Conservation (phyloP, 2,329 filamentous ascomycete genomes). For the Aureobasidium sp. region DNA sequence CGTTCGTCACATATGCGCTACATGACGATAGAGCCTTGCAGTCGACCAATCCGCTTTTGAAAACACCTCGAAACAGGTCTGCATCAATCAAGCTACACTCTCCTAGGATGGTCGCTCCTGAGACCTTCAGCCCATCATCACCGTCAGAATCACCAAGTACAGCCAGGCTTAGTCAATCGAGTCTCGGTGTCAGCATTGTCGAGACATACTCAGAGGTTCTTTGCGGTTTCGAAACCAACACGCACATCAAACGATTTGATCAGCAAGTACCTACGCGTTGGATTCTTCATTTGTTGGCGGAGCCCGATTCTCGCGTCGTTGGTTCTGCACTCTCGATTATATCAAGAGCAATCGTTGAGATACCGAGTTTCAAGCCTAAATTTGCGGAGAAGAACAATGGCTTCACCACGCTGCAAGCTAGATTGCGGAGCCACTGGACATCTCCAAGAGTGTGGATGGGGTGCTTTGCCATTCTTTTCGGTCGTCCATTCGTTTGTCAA, state of each 20-base stretch:
- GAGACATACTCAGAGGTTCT: slow-evolving; percentile 71
- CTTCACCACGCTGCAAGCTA: slow-evolving; percentile 75
- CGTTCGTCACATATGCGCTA: slow-evolving; percentile 90
- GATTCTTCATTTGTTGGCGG: slow-evolving; percentile 73
- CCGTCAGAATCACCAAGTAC: not conserved
- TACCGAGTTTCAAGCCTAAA: slow-evolving; percentile 82
- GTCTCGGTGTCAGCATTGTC: slow-evolving; percentile 68
- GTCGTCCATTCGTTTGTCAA: slow-evolving; percentile 67
- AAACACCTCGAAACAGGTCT: slow-evolving; percentile 1
- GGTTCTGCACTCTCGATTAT: slow-evolving; percentile 76
- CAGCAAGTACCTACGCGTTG: slow-evolving; percentile 88
- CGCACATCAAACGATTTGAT: slow-evolving; percentile 77
- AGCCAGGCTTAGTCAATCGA: slow-evolving; percentile 46
- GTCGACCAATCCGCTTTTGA: not conserved
- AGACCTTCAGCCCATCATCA: not conserved
- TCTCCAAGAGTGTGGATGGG: slow-evolving; percentile 78
- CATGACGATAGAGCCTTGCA: slow-evolving; percentile 46
- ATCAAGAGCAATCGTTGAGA: slow-evolving; percentile 65
- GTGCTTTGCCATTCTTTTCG: slow-evolving; percentile 83
- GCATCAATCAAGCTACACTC: not conserved
- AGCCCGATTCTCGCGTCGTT: slow-evolving; percentile 77
- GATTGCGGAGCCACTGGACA: slow-evolving; percentile 83
- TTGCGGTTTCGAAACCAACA: slow-evolving; percentile 62
- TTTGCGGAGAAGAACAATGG: slow-evolving; percentile 83
- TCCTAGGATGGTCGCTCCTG: not conserved